phyloP scores from a whole-genome alignment of 441 rosid species.

The Syzygium syzygioides region DNA sequence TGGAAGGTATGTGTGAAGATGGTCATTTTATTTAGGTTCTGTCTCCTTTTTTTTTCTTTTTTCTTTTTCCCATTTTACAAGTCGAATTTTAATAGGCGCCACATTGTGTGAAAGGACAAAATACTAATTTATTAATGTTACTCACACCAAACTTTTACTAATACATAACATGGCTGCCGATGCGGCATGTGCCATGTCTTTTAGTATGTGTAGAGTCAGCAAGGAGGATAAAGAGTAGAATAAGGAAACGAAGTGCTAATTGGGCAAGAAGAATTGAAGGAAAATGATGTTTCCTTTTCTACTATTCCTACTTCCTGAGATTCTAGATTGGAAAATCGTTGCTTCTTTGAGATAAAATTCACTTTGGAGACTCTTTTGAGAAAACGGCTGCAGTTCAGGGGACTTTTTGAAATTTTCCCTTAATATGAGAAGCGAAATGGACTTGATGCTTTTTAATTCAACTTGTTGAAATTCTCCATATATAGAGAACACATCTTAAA shows the following conservation, averaged over 20 bases:
- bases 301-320: not conserved
- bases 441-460: not conserved
- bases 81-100: not conserved
- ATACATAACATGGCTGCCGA: not conserved
- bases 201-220: not conserved
- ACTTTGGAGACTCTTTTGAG: not conserved
- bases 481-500: not conserved
- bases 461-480: not conserved
- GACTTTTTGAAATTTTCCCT: not conserved
- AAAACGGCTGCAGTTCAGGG: not conserved
- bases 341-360: not conserved
- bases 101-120: not conserved
- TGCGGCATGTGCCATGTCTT: not conserved
- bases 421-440: not conserved
- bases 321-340: not conserved
- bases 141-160: not conserved
- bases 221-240: not conserved
- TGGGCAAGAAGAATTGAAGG: not conserved
- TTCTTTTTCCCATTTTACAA: not conserved
- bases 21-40: not conserved
- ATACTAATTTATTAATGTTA: not conserved
- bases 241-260: not conserved
- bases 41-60: not conserved
- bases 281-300: not conserved
- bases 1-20: conserved; percentile 50